Evolutionary conservation across 208 protist species (phyloP).

Genomic region (Leptomonas pyrrhocoris): DNA sequence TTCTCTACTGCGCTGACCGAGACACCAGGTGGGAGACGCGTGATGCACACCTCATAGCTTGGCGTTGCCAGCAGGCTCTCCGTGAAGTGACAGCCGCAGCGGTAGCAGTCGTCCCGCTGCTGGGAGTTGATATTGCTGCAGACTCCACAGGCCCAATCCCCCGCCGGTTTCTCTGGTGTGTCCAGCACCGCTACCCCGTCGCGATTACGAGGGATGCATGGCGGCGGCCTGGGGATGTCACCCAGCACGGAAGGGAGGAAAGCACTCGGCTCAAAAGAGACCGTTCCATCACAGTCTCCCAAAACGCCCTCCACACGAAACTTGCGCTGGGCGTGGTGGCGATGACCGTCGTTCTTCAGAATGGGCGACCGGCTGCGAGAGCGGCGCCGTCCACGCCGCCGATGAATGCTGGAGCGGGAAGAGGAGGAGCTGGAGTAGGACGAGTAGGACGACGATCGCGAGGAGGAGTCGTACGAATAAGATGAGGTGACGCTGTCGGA

Average conservation of each 20-base stretch:
- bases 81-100: slow-evolving; percentile 56
- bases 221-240: not conserved
- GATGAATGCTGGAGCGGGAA: not conserved
- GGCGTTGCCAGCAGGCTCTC: slow-evolving; percentile 46
- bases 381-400: slow-evolving; percentile 13
- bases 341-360: not conserved
- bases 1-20: slow-evolving; percentile 30
- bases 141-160: slow-evolving; percentile 84
- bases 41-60: slow-evolving; percentile 52
- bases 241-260: slow-evolving; percentile 7
- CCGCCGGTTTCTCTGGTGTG: slow-evolving; percentile 27
- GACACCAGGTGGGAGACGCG: slow-evolving; percentile 23
- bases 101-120: slow-evolving; percentile 66
- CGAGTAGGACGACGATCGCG: slow-evolving; percentile 10
- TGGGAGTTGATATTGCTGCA: slow-evolving; percentile 86
- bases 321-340: not conserved
- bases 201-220: not conserved
- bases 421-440: slow-evolving; percentile 15
- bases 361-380: slow-evolving; percentile 18
- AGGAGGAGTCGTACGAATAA: slow-evolving; percentile 27
- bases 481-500: slow-evolving; percentile 7
- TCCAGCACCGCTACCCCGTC: slow-evolving; percentile 2
- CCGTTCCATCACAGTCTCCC: not conserved
- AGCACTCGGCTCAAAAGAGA: not conserved
- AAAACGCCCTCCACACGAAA: slow-evolving; percentile 21